Percentiles rank a stretch among this genome's conserved stretches.
These are phyloP conservation scores for Schizonepeta tenuifolia DNA, from an alignment of 257 asterid genomes.

Conservation along the genomic window DNA sequence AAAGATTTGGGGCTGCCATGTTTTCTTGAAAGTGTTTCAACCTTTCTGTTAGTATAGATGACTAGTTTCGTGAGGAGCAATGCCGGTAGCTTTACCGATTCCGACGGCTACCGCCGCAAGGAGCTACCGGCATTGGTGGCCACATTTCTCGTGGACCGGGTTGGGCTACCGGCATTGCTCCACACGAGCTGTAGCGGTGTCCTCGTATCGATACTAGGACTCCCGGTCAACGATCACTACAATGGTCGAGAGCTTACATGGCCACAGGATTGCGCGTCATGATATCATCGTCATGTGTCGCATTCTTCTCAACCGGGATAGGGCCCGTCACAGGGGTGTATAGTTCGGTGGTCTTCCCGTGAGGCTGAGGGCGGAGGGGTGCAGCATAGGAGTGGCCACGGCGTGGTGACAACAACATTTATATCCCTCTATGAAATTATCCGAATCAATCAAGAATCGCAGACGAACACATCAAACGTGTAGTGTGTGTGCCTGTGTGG, in stretches of 20 bases:
- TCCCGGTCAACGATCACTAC: not conserved
- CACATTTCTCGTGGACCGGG: conserved; percentile 34
- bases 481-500: too few species aligned
- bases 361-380: too few species aligned
- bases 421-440: conserved; percentile 40
- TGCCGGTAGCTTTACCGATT: too few species aligned
- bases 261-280: conserved; percentile 26
- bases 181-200: conserved; percentile 18
- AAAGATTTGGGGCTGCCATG: too few species aligned
- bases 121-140: conserved; percentile 18
- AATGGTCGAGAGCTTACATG: conserved; percentile 23
- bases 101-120: too few species aligned
- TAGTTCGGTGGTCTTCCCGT: too few species aligned
- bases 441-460: conserved; percentile 30
- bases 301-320: too few species aligned
- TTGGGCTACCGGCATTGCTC: conserved; percentile 38
- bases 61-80: too few species aligned
- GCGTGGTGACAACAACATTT: conserved; percentile 38
- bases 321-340: too few species aligned
- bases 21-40: too few species aligned
- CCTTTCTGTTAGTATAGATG: too few species aligned
- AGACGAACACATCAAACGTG: not conserved
- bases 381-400: too few species aligned
- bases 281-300: not conserved
- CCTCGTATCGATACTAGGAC: not conserved